Conservation (phyloP, 2,329 filamentous ascomycete genomes). For the Ascochyta fabae region DNA sequence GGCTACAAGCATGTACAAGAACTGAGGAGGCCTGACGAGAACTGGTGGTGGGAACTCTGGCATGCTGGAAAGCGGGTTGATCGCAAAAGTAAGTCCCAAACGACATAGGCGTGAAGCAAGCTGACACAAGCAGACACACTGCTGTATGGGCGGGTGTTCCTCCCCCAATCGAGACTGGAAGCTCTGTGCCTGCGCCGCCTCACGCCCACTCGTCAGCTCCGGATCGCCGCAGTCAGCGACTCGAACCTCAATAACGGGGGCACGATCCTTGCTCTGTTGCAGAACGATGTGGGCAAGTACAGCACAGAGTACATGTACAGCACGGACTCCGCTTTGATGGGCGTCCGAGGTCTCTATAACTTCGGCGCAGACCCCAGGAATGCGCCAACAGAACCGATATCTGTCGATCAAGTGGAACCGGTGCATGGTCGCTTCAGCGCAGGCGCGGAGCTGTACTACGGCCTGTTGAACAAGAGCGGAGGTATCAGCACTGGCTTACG, state of each 20-base stretch:
- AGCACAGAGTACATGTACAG: slow-evolving; percentile 89
- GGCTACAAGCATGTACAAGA: slow-evolving; percentile 83
- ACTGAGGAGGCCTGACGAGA: slow-evolving; percentile 60
- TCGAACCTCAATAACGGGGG: slow-evolving; percentile 75
- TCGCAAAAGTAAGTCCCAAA: slow-evolving; percentile 50
- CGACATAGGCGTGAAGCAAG: not conserved
- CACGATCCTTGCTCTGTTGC: slow-evolving; percentile 73
- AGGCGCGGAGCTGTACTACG: slow-evolving; percentile 94
- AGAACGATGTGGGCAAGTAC: slow-evolving; percentile 87
- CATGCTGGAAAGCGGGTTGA: slow-evolving; percentile 58
- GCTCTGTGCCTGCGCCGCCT: slow-evolving; percentile 82
- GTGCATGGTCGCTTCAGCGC: slow-evolving; percentile 85
- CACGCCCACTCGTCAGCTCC: slow-evolving; percentile 77
- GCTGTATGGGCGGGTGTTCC: slow-evolving; percentile 78
- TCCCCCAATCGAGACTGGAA: slow-evolving; percentile 85
- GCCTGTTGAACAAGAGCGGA: slow-evolving; percentile 89
- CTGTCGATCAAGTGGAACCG: slow-evolving; percentile 53
- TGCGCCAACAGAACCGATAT: slow-evolving; percentile 31
- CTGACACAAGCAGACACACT: slow-evolving; percentile 60
- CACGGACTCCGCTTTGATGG: slow-evolving; percentile 88
- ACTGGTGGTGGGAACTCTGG: slow-evolving; percentile 62
- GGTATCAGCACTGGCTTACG: slow-evolving; percentile 87
- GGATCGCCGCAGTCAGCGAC: slow-evolving; percentile 79
- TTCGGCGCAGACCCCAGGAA: slow-evolving; percentile 75
- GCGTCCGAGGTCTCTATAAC: slow-evolving; percentile 89